phyloP scores from a whole-genome alignment of 139 green algal genomes.

The Mychonastes homosphaera region DNA sequence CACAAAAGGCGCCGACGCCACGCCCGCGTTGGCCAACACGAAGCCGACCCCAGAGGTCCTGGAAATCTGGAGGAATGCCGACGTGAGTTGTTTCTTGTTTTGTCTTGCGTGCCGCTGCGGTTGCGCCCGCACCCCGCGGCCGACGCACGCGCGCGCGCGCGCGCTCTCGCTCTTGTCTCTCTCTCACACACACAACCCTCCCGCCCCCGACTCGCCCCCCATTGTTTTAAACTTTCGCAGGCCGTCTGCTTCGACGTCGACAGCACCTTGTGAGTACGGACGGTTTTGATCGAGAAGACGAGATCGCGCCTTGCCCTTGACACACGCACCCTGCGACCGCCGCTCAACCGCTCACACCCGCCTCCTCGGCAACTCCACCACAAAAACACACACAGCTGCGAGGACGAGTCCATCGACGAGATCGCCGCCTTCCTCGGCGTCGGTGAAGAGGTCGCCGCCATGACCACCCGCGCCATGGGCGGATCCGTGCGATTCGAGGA shows the following conservation, averaged over 20 bases:
- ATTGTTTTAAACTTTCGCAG: constrained; percentile 27
- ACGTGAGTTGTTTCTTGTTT: constrained; percentile 1
- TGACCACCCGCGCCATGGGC: constrained; percentile 86
- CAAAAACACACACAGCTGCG: constrained; percentile 47
- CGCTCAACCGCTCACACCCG: background rate
- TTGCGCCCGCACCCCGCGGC: background rate
- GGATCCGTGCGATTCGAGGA: constrained; percentile 83
- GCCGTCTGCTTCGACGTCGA: constrained; percentile 95
- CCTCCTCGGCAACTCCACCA: too few relatives aligned
- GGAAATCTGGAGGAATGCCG: constrained; percentile 20
- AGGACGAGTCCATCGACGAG: constrained; percentile 96
- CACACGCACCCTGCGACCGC: background rate
- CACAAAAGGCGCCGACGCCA: too few relatives aligned
- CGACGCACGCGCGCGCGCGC: background rate
- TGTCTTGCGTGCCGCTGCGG: background rate
- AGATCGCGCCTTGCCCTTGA: too few relatives aligned
- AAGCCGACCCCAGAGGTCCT: constrained; percentile 9
- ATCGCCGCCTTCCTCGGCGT: constrained; percentile 82
- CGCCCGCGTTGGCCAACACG: too few relatives aligned
- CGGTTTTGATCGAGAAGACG: too few relatives aligned
- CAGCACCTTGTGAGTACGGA: constrained; percentile 73
- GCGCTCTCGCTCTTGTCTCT: background rate
- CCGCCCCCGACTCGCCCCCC: background rate
- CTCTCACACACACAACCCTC: background rate
- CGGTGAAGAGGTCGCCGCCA: constrained; percentile 74